Percentiles rank a stretch among this genome's conserved stretches.
These are phyloP conservation scores for Thermoascus crustaceus DNA, from an alignment of 2,329 filamentous ascomycete species.

Conservation along the genomic window DNA sequence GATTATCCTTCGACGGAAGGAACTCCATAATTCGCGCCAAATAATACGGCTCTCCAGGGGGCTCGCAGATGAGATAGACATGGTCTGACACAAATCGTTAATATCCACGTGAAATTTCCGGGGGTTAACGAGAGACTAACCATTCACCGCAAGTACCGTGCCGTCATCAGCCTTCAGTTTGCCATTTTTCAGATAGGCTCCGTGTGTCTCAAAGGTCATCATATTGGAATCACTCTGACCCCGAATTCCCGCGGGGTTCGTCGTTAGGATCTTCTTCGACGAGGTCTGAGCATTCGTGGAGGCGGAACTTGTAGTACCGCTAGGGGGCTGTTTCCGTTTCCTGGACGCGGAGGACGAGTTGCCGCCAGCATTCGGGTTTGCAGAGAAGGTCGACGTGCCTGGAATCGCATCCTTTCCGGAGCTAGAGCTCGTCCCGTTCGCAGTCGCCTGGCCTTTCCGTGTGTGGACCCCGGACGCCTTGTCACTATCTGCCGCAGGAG, in stretches of 20 bases:
- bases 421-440: conserved; percentile 22
- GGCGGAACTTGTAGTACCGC: conserved; percentile 26
- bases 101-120: conserved; percentile 7
- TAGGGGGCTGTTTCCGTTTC: conserved; percentile 71
- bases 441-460: conserved; percentile 31
- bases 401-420: conserved; percentile 43
- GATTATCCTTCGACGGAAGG: conserved; percentile 69
- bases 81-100: conserved; percentile 48
- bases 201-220: conserved; percentile 73
- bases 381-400: conserved; percentile 52
- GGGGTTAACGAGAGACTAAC: conserved; percentile 47
- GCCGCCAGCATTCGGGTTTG: conserved; percentile 37
- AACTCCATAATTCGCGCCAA: conserved; percentile 98
- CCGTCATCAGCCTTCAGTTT: conserved; percentile 86
- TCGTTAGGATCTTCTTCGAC: conserved; percentile 30
- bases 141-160: conserved; percentile 72
- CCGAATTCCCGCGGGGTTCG: conserved; percentile 23
- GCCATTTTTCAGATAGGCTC: conserved; percentile 62
- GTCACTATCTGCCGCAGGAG: conserved; percentile 28
- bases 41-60: conserved; percentile 96
- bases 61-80: conserved; percentile 94
- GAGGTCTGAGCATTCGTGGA: conserved; percentile 21
- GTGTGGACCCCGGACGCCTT: conserved; percentile 32
- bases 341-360: conserved; percentile 50
- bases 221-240: conserved; percentile 62